Percentiles rank a stretch among this genome's conserved stretches.
These are phyloP conservation scores for Penicillium sp. DNA, from an alignment of 2,329 filamentous ascomycete species.

Conservation along the genomic window DNA sequence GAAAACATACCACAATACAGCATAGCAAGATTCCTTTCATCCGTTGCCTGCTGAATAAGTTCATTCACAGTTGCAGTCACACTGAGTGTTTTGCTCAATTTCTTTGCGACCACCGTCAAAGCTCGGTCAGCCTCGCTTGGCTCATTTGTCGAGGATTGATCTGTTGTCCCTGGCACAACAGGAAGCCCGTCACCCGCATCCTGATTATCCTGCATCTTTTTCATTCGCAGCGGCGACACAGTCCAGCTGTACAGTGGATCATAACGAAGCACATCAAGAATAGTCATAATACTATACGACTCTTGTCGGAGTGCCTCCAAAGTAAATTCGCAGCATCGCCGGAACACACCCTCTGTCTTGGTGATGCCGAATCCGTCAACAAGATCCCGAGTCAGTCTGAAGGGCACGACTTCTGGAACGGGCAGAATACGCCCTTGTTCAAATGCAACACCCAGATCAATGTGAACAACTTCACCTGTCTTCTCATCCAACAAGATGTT, in stretches of 20 bases:
- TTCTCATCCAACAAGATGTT: constrained; percentile 91
- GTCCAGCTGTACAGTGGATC: constrained; percentile 97
- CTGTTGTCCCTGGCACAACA: constrained; percentile 29
- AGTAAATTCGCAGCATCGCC: constrained; percentile 97
- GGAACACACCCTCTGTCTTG: constrained; percentile 92
- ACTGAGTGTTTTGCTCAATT: constrained; percentile 89
- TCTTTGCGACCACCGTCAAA: constrained; percentile 91
- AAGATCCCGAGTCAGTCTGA: constrained; percentile 89
- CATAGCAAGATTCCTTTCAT: constrained; percentile 88
- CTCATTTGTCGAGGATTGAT: constrained; percentile 51
- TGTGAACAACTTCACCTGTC: constrained; percentile 92
- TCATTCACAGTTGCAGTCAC: constrained; percentile 96
- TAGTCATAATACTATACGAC: constrained; percentile 96
- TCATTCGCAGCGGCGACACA: constrained; percentile 69
- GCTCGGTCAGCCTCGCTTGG: constrained; percentile 86
- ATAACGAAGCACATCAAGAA: constrained; percentile 95
- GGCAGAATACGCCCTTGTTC: constrained; percentile 94
- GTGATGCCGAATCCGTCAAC: constrained; percentile 97
- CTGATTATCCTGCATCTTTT: constrained; percentile 63
- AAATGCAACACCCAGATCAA: constrained; percentile 95
- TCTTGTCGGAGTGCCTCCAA: constrained; percentile 93
- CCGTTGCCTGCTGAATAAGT: constrained; percentile 90
- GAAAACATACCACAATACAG: constrained; percentile 67
- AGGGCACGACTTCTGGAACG: constrained; percentile 92
- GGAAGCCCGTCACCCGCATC: constrained; percentile 43